Evolutionary conservation across 1,284 basidiomycete species (phyloP), one percentile per base, ranked within the genome.

Genomic region (Megacollybia platyphylla): DNA sequence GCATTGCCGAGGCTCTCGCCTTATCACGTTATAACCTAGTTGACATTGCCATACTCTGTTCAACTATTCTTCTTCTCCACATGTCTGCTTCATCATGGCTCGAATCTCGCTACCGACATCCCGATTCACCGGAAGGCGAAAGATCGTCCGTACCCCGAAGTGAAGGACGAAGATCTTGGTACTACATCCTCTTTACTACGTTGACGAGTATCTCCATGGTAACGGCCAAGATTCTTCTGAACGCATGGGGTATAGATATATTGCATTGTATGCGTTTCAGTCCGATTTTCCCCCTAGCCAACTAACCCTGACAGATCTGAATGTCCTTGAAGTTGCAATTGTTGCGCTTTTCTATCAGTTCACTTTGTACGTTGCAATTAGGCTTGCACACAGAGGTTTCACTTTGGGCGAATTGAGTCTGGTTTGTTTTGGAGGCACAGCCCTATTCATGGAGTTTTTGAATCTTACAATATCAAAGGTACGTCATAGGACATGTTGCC

Each of bases 401-500:
- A 98, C 94, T 0, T 71, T 98, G 1, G 96, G 96, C 39, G 96
- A 99, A 59, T 73, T 97, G 7, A 83, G 82, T 13, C 65, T 97
- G 17, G 86, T 96, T 10, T 83, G 84, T 31, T 87, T 88, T 50
- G 87, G 91, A 36, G 91, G 87, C 11, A 87, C 91, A 1, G 83
- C 84, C 1, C 58, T 98, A 29, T 84, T 81, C 52, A 80, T 92
- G 67, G 96, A 98, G 58, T 68, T 82, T 15, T 63, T 90, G 45
- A 87, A 87, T 53, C 58, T 93, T 45, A 93, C 89, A 1, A 76
- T 79, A 40, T 79, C 85, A 42, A 73, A 74, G 60, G 89, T 90
- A 56, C 2, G 39, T 40, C 15, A 42, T 38, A 20, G 43, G 11
- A 40, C 27, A 45, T 15, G 24, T 28, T 24, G 37, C 36, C 39